Evolutionary conservation across 2,329 filamentous ascomycete genomes (phyloP), one percentile per base, ranked within the genome.

Genomic region (Epicoccum nigrum): DNA sequence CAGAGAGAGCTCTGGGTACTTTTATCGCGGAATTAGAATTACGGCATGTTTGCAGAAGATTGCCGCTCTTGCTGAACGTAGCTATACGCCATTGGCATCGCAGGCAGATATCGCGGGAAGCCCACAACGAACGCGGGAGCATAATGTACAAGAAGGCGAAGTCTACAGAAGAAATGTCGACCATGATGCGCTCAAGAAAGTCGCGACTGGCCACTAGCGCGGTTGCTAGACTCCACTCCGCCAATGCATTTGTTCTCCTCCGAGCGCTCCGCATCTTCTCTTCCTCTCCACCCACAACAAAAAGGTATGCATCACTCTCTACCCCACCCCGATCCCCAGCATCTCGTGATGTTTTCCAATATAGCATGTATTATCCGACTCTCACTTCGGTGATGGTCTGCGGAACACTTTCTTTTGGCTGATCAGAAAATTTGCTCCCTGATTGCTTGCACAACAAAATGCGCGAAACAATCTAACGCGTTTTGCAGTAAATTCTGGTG

Each of bases 341-440:
- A 40, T 62, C 49, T 46, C 51, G 64, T 74, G 72, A 74, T 74
- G 72, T 62, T 65, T 64, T 67, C 47, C 51, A 69, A 71, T 65
- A 65, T 73, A 77, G 76, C 76, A 79, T 79, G 76, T 79, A 78
- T 79, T 78, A 78, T 76, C 76, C 70, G 71, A 77, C 64, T 55
- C 52, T 56, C 61, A 62, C 58, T 67, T 63, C 49, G 47, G 59
- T 58, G 56, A 35, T 58, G 51, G 60, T 44, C 45, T 72, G 72
- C 64, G 69, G 69, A 73, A 45, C 57, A 57, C 46, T 45, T 56
- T 52, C 12, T 64, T 67, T 65, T 63, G 48, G 54, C 67, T 72
- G 70, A 72, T 55, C 45, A 44, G 45, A 59, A 62, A 51, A 50
- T 53, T 49, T 20, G 23, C 27, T 17, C 13, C 11, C 16, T 4